Base-by-base conservation (phyloP, 108 stramenopile genomes). In the Stephanodiscus triporus region DNA sequence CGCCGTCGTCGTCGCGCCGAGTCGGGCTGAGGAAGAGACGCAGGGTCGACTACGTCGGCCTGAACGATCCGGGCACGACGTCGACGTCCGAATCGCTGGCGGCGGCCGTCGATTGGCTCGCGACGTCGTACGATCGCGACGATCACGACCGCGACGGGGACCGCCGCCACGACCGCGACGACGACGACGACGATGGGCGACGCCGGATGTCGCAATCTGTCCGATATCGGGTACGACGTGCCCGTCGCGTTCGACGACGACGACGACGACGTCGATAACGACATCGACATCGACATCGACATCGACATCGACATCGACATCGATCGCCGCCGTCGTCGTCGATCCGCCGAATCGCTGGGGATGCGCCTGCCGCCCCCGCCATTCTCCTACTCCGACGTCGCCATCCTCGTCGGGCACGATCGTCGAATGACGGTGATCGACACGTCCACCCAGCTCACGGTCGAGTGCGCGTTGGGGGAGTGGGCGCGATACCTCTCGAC, bases 371-470 rank as follows among this genome's bases (percentile, higher is more conserved):
- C 16, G 9, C 30, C 19, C 9, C 61, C 24, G 51, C 70, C 57
- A 9, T 72, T 72, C 27, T 17, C 42, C 1, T 72, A 48, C 27
- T 59, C 47, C 23, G 53, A 64, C 24, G 71, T 72, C 5, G 43
- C 64, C 45, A 49, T 10, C 5, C 24, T 66, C 32, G 71, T 72
- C 7, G 71, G 71, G 9, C 63, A 26, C 5, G 64, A 51, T 24
- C 63, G 71, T 13, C 43, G 8, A 11, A 19, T 64, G 1, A 59
- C 61, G 27, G 70, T 72, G 2, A 72, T 72, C 20, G 71, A 72
- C 22, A 38, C 63, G 17, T 64, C 71, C 13, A 72, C 71, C 19
- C 71, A 72, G 42, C 27, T 48, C 30, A 66, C 63, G 22, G 50
- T 49, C 2, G 64, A 30, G 40, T 72, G 62, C 22, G 61, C 63